A percentile compares a stretch with the other conserved stretches of the same genome.
Conservation (phyloP, 2,329 filamentous ascomycete species). For the Hypoxylon sp. region DNA sequence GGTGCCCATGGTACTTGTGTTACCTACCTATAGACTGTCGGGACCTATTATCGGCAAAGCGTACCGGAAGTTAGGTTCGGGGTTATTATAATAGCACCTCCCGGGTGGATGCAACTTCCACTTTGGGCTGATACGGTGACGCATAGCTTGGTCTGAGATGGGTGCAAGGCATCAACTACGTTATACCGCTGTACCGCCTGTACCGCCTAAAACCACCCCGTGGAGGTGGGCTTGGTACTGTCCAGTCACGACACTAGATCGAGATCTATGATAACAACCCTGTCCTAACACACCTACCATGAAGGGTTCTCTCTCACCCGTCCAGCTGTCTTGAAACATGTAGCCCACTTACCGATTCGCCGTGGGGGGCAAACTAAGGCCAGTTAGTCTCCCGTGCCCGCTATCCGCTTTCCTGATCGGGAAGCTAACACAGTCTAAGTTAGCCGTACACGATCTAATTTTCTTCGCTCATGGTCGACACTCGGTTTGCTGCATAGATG, state of each 20-base stretch:
- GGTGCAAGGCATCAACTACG: not conserved
- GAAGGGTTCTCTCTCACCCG: not conserved
- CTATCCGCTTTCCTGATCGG: not conserved
- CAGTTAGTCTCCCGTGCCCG: not conserved
- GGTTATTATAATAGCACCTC: not conserved
- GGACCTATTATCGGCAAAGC: not conserved
- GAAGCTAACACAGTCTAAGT: not conserved
- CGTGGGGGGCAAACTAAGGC: not conserved
- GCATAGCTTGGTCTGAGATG: not conserved
- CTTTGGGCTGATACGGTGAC: conserved; percentile 10
- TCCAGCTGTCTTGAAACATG: not conserved
- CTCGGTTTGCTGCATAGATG: not conserved
- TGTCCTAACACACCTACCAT: not conserved
- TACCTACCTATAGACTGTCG: not conserved
- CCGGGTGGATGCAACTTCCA: conserved; percentile 1
- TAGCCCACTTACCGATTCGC: conserved; percentile 3
- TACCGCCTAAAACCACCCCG: not conserved
- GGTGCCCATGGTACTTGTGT: not conserved
- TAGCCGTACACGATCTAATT: not conserved
- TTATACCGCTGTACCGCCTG: not conserved
- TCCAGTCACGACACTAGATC: conserved; percentile 10
- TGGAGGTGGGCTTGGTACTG: not conserved
- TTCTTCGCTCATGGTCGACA: not conserved
- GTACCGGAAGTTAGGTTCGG: not conserved
- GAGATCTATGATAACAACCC: conserved; percentile 14